A percentile compares a stretch with the other conserved stretches of the same genome.
Evolutionary conservation across 768 basidiomycete genomes (phyloP).

Genomic region (Agaricus sinodeliciosus): DNA sequence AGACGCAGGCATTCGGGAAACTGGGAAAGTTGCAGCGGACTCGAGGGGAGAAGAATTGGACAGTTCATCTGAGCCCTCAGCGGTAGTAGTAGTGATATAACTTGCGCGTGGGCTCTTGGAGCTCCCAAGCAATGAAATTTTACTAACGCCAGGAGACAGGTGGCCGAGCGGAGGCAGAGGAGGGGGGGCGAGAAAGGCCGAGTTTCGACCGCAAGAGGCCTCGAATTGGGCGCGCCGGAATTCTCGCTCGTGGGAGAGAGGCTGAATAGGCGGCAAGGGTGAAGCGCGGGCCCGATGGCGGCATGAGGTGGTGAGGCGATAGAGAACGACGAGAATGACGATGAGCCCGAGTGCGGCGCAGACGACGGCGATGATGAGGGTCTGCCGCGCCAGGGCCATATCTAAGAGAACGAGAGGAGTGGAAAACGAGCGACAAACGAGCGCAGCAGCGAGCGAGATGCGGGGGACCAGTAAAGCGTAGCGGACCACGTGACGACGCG

Average conservation of each 20-base stretch:
- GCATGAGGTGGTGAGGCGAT: constrained; percentile 28
- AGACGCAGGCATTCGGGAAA: constrained; percentile 22
- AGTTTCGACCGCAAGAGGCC: constrained; percentile 13
- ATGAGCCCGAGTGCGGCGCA: constrained; percentile 34
- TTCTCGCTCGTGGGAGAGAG: constrained; percentile 56
- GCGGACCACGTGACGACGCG: neutral
- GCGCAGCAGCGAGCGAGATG: no score
- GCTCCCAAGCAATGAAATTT: constrained; percentile 24
- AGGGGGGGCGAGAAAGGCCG: constrained; percentile 17
- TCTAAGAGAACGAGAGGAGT: neutral
- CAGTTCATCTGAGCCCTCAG: constrained; percentile 1
- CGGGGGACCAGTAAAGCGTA: no score
- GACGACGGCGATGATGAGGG: constrained; percentile 45
- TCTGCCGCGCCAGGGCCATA: constrained; percentile 25
- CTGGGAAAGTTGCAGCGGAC: constrained; percentile 16
- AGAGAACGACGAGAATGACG: constrained; percentile 28
- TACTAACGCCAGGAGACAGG: constrained; percentile 22
- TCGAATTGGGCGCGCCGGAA: constrained; percentile 38
- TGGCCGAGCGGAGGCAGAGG: constrained; percentile 10
- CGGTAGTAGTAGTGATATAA: constrained; percentile 5
- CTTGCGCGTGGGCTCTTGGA: constrained; percentile 11
- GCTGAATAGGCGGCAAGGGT: constrained; percentile 61
- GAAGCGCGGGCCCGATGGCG: constrained; percentile 23
- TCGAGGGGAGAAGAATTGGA: constrained; percentile 14
- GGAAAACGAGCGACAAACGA: no score